Base-by-base conservation (phyloP, 2,329 filamentous ascomycete species). In the Pestalotiopsis sp. region DNA sequence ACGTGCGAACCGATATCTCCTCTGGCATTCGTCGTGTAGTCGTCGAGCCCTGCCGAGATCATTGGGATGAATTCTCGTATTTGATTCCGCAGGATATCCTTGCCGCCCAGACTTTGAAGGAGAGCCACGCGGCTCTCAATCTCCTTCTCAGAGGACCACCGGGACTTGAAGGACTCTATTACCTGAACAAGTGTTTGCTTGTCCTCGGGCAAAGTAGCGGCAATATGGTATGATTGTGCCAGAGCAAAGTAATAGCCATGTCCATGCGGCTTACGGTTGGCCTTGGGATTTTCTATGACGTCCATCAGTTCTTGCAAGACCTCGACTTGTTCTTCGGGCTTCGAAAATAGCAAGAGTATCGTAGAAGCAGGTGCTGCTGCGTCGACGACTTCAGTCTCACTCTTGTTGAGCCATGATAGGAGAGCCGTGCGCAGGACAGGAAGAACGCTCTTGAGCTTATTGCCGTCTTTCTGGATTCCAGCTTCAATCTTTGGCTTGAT, bases 1-100 rank as follows among this genome's bases (percentile, higher is more conserved):
- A 97, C 92, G 66, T 95, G 88, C 0, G 95, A 97, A 4, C 96
- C 96, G 63, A 98, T 87, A 76, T 99, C 96, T 17, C 96, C 96
- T 68, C 94, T 87, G 14, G 95, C 91, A 72, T 93, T 95, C 3
- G 93, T 95, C 0, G 93, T 97, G 76, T 98, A 98, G 77, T 99
- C 95, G 72, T 95, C 92, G 36, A 99, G 81, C 0, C 91, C 89
- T 56, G 87, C 86, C 0, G 79, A 76, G 9, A 92, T 78, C 1
- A 89, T 71, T 0, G 75, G 73, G 1, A 87, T 70, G 68, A 90
- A 86, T 2, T 75, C 73, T 4, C 73, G 71, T 3, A 81, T 77
- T 57, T 82, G 80, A 36, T 82, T 76, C 49, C 75, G 78, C 3
- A 89, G 77, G 4, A 87, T 76, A 5, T 80, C 79, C 68, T 84